Base-by-base conservation (phyloP, 2,329 filamentous ascomycete species). In the Phialocephala sp. region DNA sequence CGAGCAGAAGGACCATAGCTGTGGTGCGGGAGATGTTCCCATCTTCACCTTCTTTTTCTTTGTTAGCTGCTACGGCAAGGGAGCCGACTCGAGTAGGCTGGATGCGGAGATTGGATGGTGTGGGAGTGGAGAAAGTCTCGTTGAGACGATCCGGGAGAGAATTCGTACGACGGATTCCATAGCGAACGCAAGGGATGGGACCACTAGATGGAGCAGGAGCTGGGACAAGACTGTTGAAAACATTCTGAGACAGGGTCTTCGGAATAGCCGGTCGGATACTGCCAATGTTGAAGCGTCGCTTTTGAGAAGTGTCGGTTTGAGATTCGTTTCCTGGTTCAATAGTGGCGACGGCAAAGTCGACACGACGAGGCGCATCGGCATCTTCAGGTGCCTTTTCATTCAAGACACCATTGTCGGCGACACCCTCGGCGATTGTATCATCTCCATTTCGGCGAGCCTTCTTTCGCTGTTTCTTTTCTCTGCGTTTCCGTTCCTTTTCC, bases 111-210 rank as follows among this genome's bases (percentile, higher is more conserved):
- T 52, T 65, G 4, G 59, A 52, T 8, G 65, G 65, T 37, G 63
- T 36, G n/a, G 63, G 43, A 41, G 66, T 58, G 27, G 27, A 32
- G 27, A 64, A 45, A 4, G 68, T 68, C 60, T 80, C 78, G 66
- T 85, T 87, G 9, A 92, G 83, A 20, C 89, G 85, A 72, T 90
- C 89, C 0, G 91, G 91, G 2, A 93, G 83, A 0, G 91, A 93
- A 75, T 87, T 92, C 22, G 91, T 91, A 62, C 91, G 85, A 63
- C 90, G 88, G 61, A 92, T 87, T n/a, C 86, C 86, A 70, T 86
- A 86, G 50, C 85, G 82, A 65, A 89, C 84, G 36, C 84, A 82
- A 6, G 87, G 85, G 52, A 87, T 81, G 12, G 82, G 80, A 2
- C 85, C 82, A 36, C 67, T 59, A 8, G 63, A 45, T 54, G 69